Percentiles rank a stretch among this genome's conserved stretches.
Conservation (phyloP, 495 filamentous ascomycete species). For the Oidiodendron maius region DNA sequence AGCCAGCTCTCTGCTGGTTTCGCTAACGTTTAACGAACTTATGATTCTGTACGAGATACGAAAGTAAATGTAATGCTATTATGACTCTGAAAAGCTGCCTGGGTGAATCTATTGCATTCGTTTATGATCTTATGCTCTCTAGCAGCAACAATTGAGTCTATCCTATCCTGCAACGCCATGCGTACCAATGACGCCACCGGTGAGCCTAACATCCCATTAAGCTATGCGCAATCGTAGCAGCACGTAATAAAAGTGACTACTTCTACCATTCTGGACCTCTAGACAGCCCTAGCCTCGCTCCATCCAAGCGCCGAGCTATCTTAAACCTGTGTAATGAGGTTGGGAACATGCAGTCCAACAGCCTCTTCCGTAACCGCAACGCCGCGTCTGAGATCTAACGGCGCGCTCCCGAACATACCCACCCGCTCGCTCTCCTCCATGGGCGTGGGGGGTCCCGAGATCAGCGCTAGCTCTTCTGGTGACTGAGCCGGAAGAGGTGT, state of each 20-base stretch:
- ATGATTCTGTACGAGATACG: conserved; percentile 20
- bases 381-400: conserved; percentile 39
- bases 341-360: conserved; percentile 41
- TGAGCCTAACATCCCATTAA: too few species aligned
- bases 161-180: too few species aligned
- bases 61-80: conserved; percentile 5
- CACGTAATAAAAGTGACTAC: too few species aligned
- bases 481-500: conserved; percentile 4
- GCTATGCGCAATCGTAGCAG: too few species aligned
- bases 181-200: too few species aligned
- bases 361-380: conserved; percentile 57
- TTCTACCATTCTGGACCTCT: too few species aligned
- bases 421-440: conserved; percentile 10
- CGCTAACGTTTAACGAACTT: conserved; percentile 10
- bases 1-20: conserved; percentile 1
- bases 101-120: too few species aligned
- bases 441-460: conserved; percentile 2
- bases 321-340: conserved; percentile 40
- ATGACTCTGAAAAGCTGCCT: neutral
- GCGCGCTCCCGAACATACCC: conserved; percentile 10
- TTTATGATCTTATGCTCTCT: too few species aligned
- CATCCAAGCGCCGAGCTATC: too few species aligned
- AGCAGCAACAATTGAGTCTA: too few species aligned
- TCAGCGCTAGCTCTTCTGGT: neutral
- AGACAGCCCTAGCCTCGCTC: neutral